Conservation (phyloP, 306 rosid genomes). For the Medicago truncatula region MtrunA17r5.0-ANR NC_053048.1:32066501-32067000, state of each 20-base stretch:
- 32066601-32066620: slow-evolving; percentile 2
- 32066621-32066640: slow-evolving; percentile 6
- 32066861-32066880: too few relatives aligned
- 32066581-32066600: slow-evolving; percentile 20
- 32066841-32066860: too few relatives aligned
- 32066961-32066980: too few relatives aligned
- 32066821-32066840: too few relatives aligned
- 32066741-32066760: slow-evolving; percentile 2
- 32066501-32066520: not conserved
- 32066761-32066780: not conserved
- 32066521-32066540: not conserved
- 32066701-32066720: slow-evolving; percentile 44
- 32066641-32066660: too few relatives aligned
- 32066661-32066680: slow-evolving; percentile 5
- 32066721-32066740: slow-evolving; percentile 30
- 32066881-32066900: too few relatives aligned
- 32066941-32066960: too few relatives aligned
- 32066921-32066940: too few relatives aligned
- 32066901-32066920: too few relatives aligned
- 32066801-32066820: too few relatives aligned
- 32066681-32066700: slow-evolving; percentile 23
- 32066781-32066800: too few relatives aligned
- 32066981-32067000: too few relatives aligned
- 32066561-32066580: not conserved
- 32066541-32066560: not conserved